These are phyloP conservation scores for Favolaschia claudopus DNA, from an alignment of 768 basidiomycete species.

Conservation along the genomic window DNA sequence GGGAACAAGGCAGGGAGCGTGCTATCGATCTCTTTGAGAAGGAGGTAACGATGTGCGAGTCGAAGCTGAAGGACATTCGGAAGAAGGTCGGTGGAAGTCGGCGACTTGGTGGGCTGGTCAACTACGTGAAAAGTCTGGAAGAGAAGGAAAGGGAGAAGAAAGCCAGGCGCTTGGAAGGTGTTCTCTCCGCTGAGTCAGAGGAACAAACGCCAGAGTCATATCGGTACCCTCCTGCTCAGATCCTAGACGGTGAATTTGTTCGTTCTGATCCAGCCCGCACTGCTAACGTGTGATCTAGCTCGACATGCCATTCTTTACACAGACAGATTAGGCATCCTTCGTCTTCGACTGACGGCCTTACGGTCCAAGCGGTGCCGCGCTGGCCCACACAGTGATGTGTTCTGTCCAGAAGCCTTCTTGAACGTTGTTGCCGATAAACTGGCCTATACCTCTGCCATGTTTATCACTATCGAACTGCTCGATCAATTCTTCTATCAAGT, in stretches of 20 bases:
- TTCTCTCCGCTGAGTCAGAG: conserved; percentile 43
- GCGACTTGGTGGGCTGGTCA: conserved; percentile 76
- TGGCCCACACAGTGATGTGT: conserved; percentile 86
- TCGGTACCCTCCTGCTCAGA: conserved; percentile 89
- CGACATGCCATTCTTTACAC: conserved; percentile 91
- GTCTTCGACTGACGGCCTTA: conserved; percentile 84
- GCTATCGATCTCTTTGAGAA: conserved; percentile 84
- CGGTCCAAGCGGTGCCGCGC: conserved; percentile 88
- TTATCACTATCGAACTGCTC: conserved; percentile 97
- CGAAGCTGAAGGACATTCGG: conserved; percentile 85
- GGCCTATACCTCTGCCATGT: conserved; percentile 95
- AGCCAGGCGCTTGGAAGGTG: conserved; percentile 51
- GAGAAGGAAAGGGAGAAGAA: conserved; percentile 75
- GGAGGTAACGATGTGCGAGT: conserved; percentile 86
- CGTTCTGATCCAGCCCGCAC: background rate
- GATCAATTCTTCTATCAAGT: conserved; percentile 99
- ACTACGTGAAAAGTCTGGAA: conserved; percentile 84
- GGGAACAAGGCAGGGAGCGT: conserved; percentile 83
- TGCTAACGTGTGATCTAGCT: conserved; percentile 54
- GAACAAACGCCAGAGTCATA: conserved; percentile 72
- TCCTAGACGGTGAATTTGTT: conserved; percentile 80
- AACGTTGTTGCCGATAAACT: conserved; percentile 97
- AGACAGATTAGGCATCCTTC: conserved; percentile 83
- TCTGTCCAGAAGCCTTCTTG: conserved; percentile 97
- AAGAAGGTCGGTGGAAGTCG: conserved; percentile 89